A percentile compares a stretch with the other conserved stretches of the same genome.
phyloP scores from a whole-genome alignment of 129 eudicot genomes.

The Deinandra increscens region DNA sequence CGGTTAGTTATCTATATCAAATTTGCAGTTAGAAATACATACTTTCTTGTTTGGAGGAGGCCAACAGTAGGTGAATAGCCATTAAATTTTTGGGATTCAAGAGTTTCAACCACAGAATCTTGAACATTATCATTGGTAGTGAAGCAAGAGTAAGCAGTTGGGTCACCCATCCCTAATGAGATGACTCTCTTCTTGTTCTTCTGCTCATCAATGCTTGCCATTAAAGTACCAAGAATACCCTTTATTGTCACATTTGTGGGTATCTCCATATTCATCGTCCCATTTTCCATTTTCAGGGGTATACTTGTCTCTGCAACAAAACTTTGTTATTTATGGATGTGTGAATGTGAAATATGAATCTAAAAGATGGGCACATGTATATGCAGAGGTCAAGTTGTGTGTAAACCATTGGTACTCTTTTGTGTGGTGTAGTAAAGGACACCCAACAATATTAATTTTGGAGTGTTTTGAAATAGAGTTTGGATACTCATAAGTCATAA shows the following conservation, averaged over 20 bases:
- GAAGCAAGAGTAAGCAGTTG: conserved; percentile 82
- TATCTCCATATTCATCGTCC: conserved; percentile 39
- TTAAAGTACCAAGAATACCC: conserved; percentile 69
- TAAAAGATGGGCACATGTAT: conserved; percentile 4
- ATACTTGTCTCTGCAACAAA: conserved; percentile 18
- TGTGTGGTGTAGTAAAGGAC: too few relatives aligned
- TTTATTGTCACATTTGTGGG: conserved; percentile 77
- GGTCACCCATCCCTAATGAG: conserved; percentile 95
- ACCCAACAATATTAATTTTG: background rate
- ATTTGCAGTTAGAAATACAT: conserved; percentile 3
- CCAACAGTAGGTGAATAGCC: conserved; percentile 94
- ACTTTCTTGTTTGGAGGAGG: conserved; percentile 88
- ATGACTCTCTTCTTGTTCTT: conserved; percentile 38
- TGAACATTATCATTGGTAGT: conserved; percentile 48
- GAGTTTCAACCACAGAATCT: conserved; percentile 60
- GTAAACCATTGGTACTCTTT: too few relatives aligned
- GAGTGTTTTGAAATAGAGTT: background rate
- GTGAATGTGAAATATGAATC: background rate
- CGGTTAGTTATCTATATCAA: background rate
- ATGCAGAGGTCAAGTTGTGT: too few relatives aligned
- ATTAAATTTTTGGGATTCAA: conserved; percentile 64
- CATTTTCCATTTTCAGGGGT: conserved; percentile 16
- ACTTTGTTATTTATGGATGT: conserved; percentile 7
- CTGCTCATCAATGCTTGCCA: conserved; percentile 42
- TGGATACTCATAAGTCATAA: too few relatives aligned